Conservation (phyloP, 176 grass and related monocot genomes). For the Oryza glumipatula region DNA sequence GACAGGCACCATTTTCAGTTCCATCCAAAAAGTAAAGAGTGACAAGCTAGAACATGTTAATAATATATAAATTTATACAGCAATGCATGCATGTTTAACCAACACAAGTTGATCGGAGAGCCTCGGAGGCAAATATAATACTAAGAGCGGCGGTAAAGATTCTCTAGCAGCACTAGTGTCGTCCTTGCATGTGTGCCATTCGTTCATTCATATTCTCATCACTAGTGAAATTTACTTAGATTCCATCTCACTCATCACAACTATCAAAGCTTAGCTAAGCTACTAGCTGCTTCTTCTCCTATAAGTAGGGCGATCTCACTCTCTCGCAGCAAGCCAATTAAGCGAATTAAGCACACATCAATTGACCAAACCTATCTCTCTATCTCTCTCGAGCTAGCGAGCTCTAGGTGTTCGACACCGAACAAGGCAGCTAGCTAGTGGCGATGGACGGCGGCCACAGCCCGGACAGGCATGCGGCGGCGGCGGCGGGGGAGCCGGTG, state of each 20-base stretch:
- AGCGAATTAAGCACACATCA: neutral
- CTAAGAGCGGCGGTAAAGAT: neutral
- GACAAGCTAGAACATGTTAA: neutral
- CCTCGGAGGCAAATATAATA: neutral
- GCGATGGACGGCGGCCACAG: slow-evolving; percentile 49
- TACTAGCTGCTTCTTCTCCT: neutral
- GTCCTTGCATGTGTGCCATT: neutral
- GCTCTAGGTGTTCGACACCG: neutral
- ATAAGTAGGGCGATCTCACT: neutral
- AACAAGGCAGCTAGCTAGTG: neutral
- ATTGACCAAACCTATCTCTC: neutral
- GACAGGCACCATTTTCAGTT: neutral
- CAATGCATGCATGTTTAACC: neutral
- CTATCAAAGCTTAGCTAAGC: neutral
- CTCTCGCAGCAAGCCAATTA: neutral
- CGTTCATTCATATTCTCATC: neutral
- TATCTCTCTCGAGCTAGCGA: neutral
- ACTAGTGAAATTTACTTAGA: neutral
- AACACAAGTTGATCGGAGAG: neutral
- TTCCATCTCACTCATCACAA: neutral
- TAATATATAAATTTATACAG: neutral
- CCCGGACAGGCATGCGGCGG: slow-evolving; percentile 30
- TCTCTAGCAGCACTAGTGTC: neutral
- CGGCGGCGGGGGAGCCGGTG: slow-evolving; percentile 56
- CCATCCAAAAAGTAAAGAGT: neutral